A percentile compares a stretch with the other conserved stretches of the same genome.
These are phyloP conservation scores for Fusarium begoniae DNA, from an alignment of 2,329 filamentous ascomycete genomes.

Conservation along the genomic window DNA sequence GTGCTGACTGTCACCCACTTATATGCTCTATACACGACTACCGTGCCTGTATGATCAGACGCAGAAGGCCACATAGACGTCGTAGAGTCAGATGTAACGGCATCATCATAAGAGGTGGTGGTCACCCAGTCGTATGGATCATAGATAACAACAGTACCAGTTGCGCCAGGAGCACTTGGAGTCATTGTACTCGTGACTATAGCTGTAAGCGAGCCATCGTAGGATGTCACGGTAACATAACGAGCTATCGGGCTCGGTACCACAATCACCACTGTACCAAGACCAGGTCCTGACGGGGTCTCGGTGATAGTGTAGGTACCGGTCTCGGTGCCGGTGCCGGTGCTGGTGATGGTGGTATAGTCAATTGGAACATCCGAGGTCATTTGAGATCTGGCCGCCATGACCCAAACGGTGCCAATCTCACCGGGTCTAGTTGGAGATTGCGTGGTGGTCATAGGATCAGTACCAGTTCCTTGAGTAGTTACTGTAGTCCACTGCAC, in stretches of 20 bases:
- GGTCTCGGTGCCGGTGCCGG: not conserved
- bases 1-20: not conserved
- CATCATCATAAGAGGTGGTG: not conserved
- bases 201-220: not conserved
- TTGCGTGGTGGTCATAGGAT: not conserved
- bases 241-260: not conserved
- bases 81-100: not conserved
- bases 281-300: not conserved
- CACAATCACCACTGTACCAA: not conserved
- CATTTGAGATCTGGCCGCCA: not conserved
- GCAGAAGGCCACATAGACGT: not conserved
- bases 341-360: not conserved
- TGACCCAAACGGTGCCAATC: not conserved
- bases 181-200: not conserved
- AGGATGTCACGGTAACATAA: not conserved
- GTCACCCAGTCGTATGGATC: not conserved
- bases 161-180: not conserved
- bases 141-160: not conserved
- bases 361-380: not conserved
- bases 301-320: not conserved
- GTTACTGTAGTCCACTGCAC: not conserved
- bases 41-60: not conserved
- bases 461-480: not conserved
- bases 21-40: not conserved
- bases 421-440: not conserved